Evolutionary conservation across 768 basidiomycete species (phyloP), one percentile per base, ranked within the genome.

Genomic region (Cytidiella melzeri): DNA sequence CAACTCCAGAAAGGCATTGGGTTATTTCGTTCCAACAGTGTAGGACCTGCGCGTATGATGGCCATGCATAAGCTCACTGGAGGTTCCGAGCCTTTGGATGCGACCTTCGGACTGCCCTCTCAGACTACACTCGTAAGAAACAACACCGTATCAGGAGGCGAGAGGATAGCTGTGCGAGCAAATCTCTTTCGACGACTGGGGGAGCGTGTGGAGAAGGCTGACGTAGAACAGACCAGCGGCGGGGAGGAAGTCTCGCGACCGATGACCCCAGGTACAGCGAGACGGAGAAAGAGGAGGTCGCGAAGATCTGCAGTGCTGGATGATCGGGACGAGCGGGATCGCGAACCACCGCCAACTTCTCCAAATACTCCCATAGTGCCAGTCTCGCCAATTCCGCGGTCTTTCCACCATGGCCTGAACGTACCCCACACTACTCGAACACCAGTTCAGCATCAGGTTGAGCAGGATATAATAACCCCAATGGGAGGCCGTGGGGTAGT

Each of bases 11-110:
- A 73, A 59, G 61, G 54, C 52, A 62, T 58, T 34, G 84, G 85
- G 13, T 76, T 96, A 2, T 83, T 89, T 60, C 83, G 93, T 18
- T 94, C 93, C 2, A 93, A 94, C 63, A 94, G 92, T 60, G 89
- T 81, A 10, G 74, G 63, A 1, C 60, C 88, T n/a, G 87, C 86
- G 19, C 77, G 85, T 41, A 76, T 80, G 57, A 70, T 81, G 65
- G 92, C 92, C 3, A 80, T 95, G 79, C 81, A 82, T 54, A 93
- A 92, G 63, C 72, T 96, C 48, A 92, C 86, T 1, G 87, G 88
- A 36, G 85, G 83, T 23, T 74, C 75, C 42, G 86, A 87, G 53
- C 69, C 74, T 4, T 78, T 80, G 53, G 84, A 86, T 51, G 70
- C 69, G 11, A 58, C 66, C 1, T 68, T 77, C 41, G 73, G 79